A percentile compares a stretch with the other conserved stretches of the same genome.
phyloP scores from a whole-genome alignment of 2,329 filamentous ascomycete species.

The Chaetomiaceae sp. region DNA sequence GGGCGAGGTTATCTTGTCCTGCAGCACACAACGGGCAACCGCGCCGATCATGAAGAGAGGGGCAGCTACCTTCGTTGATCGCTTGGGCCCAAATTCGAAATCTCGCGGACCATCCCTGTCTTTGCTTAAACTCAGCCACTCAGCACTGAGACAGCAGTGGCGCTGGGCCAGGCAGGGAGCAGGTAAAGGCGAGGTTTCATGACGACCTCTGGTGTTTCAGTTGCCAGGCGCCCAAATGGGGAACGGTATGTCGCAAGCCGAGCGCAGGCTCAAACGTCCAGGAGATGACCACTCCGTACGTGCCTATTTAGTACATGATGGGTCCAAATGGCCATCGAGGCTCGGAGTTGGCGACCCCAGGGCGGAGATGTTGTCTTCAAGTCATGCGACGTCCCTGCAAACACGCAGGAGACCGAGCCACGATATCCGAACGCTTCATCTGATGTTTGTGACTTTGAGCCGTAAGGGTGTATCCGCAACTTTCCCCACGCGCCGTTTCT shows the following conservation, averaged over 20 bases:
- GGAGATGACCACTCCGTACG: too few relatives aligned
- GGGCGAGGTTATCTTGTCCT: not conserved
- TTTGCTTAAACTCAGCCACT: not conserved
- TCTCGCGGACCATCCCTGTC: slow-evolving; percentile 5
- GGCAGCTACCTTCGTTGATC: slow-evolving; percentile 5
- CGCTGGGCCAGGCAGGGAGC: slow-evolving; percentile 1
- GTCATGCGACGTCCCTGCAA: too few relatives aligned
- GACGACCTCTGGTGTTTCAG: slow-evolving; percentile 20
- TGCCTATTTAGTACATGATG: too few relatives aligned
- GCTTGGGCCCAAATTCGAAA: not conserved
- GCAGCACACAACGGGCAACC: not conserved
- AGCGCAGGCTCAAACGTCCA: too few relatives aligned
- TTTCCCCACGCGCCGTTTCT: too few relatives aligned
- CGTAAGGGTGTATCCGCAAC: too few relatives aligned
- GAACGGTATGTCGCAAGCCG: not conserved
- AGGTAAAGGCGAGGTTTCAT: slow-evolving; percentile 19
- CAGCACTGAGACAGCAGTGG: slow-evolving; percentile 15
- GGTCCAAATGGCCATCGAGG: too few relatives aligned
- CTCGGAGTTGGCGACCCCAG: too few relatives aligned
- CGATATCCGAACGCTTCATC: too few relatives aligned
- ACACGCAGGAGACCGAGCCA: too few relatives aligned
- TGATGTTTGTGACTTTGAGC: too few relatives aligned
- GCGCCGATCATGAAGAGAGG: slow-evolving; percentile 1
- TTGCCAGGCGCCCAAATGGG: slow-evolving; percentile 1
- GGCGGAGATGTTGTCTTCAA: too few relatives aligned